Conservation (phyloP, 169 alveolate genomes). For the Eimeria necatrix region DNA sequence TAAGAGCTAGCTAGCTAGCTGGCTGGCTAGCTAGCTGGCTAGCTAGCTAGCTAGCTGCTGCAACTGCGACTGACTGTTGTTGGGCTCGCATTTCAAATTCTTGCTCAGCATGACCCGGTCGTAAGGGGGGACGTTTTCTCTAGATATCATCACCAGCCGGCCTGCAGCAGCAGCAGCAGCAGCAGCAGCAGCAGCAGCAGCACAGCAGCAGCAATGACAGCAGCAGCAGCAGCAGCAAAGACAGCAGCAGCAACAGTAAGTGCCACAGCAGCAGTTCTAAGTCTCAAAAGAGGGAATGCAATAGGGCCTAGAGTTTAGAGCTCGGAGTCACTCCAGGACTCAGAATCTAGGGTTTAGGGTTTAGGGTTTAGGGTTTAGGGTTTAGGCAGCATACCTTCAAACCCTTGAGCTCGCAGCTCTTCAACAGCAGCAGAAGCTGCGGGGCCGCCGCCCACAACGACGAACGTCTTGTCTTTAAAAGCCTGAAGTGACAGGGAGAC, state of each 20-base stretch:
- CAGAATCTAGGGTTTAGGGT: not conserved
- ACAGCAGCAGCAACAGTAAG: not conserved
- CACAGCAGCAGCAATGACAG: not conserved
- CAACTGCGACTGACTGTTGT: constrained; percentile 38
- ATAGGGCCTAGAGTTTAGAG: too few species aligned
- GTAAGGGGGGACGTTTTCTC: constrained; percentile 80
- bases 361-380: not conserved
- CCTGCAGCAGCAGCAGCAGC: constrained; percentile 23
- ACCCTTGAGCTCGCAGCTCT: constrained; percentile 90
- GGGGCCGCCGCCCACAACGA: constrained; percentile 93
- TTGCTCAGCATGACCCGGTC: constrained; percentile 82
- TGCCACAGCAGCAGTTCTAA: not conserved
- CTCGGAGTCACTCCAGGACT: too few species aligned
- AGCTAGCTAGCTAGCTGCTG: too few species aligned
- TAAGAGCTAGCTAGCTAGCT: not conserved
- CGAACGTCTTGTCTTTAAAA: constrained; percentile 82
- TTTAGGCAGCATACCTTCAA: constrained; percentile 82
- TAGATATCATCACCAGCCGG: constrained; percentile 72
- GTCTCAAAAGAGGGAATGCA: not conserved
- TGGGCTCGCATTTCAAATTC: constrained; percentile 72
- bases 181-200: not conserved
- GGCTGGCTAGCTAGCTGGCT: not conserved
- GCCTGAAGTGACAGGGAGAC: not conserved
- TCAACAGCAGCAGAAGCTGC: constrained; percentile 93
- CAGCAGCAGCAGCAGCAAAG: not conserved